These are phyloP conservation scores for Intubia oerlemansii DNA, from an alignment of 2,329 filamentous ascomycete genomes.

Conservation along the genomic window DNA sequence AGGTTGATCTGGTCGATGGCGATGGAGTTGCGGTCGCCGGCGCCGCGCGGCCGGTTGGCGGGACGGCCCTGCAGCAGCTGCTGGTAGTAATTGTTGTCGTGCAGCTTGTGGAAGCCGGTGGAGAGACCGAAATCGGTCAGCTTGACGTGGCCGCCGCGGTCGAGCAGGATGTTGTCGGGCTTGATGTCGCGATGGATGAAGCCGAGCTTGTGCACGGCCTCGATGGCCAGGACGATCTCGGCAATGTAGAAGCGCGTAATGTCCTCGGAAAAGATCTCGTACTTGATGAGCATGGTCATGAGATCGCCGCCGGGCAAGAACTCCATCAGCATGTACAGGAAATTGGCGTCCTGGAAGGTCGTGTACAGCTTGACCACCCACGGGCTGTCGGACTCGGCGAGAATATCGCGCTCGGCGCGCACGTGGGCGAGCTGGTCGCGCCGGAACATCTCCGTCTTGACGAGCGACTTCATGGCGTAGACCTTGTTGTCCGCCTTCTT, in stretches of 20 bases:
- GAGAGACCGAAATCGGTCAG: slow-evolving; percentile 95
- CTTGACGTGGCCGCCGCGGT: slow-evolving; percentile 92
- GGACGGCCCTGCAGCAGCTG: slow-evolving; percentile 71
- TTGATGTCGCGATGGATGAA: slow-evolving; percentile 99
- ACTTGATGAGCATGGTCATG: slow-evolving; percentile 99
- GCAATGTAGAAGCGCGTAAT: slow-evolving; percentile 99
- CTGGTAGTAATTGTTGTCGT: slow-evolving; percentile 97
- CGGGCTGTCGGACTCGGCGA: slow-evolving; percentile 96
- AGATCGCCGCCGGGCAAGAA: slow-evolving; percentile 94
- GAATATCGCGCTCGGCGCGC: slow-evolving; percentile 87
- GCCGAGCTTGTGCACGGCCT: slow-evolving; percentile 91
- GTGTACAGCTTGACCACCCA: slow-evolving; percentile 98
- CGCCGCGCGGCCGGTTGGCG: slow-evolving; percentile 39
- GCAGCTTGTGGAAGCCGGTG: slow-evolving; percentile 91
- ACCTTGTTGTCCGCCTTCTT: slow-evolving; percentile 93
- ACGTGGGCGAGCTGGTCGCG: slow-evolving; percentile 97
- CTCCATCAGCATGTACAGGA: slow-evolving; percentile 98
- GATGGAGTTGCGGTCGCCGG: slow-evolving; percentile 64
- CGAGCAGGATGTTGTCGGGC: slow-evolving; percentile 92
- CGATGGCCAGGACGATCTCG: slow-evolving; percentile 93
- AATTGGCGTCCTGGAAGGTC: slow-evolving; percentile 90
- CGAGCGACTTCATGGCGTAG: slow-evolving; percentile 92
- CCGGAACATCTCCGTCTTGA: slow-evolving; percentile 99
- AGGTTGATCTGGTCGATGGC: slow-evolving; percentile 96
- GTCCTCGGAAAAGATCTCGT: slow-evolving; percentile 97